Conservation (phyloP, 2,329 filamentous ascomycete genomes). For the Fonsecaea monophora region DNA sequence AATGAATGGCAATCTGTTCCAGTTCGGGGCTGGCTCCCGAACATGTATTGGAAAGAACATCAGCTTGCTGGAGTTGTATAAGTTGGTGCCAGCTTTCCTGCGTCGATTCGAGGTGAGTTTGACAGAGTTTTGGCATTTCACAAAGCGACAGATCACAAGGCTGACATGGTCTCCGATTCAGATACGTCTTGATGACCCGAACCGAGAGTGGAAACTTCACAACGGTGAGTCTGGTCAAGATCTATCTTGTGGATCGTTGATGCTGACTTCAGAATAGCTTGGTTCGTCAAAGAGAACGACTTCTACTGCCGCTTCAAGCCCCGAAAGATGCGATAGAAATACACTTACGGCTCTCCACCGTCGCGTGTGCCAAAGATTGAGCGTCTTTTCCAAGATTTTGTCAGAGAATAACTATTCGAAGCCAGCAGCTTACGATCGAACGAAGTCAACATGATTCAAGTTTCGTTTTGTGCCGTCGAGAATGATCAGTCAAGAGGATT, state of each 20-base stretch:
- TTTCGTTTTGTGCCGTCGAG: background rate
- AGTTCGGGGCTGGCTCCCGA: slow-evolving; percentile 60
- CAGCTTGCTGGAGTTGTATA: slow-evolving; percentile 42
- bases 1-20: slow-evolving; percentile 53
- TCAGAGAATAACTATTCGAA: background rate
- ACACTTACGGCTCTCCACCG: background rate
- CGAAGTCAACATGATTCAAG: background rate
- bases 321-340: slow-evolving; percentile 22
- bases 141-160: slow-evolving; percentile 13
- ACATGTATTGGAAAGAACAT: slow-evolving; percentile 50
- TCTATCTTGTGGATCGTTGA: background rate
- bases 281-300: slow-evolving; percentile 56
- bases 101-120: slow-evolving; percentile 36
- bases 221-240: slow-evolving; percentile 32
- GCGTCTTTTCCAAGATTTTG: background rate
- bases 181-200: slow-evolving; percentile 39
- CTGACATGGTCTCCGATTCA: slow-evolving; percentile 48
- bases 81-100: slow-evolving; percentile 42
- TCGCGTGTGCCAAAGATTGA: background rate
- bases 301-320: slow-evolving; percentile 43
- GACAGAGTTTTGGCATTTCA: background rate
- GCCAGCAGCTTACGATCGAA: slow-evolving; percentile 1
- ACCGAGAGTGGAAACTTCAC: slow-evolving; percentile 39
- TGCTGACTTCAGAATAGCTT: slow-evolving; percentile 47
- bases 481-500: background rate